phyloP scores from a whole-genome alignment of 2,329 filamentous ascomycete genomes.

The Colletotrichum cereale region DNA sequence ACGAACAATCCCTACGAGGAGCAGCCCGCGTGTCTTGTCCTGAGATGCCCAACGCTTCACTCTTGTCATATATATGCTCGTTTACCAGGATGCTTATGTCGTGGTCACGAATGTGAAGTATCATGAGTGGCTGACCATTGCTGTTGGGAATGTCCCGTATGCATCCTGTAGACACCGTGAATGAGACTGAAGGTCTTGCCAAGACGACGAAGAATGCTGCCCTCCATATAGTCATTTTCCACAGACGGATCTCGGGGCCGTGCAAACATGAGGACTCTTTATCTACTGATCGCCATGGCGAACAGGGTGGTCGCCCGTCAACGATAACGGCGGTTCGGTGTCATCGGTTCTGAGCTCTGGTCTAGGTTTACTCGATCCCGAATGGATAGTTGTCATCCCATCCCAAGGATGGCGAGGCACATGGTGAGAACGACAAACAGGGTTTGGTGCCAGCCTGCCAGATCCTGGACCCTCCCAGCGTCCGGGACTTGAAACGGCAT shows the following conservation, averaged over 20 bases:
- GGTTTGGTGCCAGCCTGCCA: conserved; percentile 23
- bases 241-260: too few species aligned
- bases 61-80: neutral
- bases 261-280: neutral
- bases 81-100: neutral
- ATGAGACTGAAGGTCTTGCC: neutral
- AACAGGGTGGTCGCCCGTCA: neutral
- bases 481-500: conserved; percentile 23
- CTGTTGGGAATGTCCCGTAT: neutral
- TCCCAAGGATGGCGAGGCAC: conserved; percentile 19
- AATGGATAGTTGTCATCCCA: conserved; percentile 32
- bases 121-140: neutral
- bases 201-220: neutral
- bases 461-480: conserved; percentile 34
- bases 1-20: neutral
- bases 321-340: neutral
- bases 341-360: neutral
- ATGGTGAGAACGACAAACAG: conserved; percentile 25
- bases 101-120: neutral
- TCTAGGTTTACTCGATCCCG: conserved; percentile 12
- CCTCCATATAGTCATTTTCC: too few species aligned
- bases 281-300: neutral
- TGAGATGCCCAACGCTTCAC: neutral
- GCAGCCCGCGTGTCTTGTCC: neutral
- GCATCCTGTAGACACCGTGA: neutral